Base-by-base conservation (phyloP, 2,329 filamentous ascomycete species). In the Colletotrichum somersetense region DNA sequence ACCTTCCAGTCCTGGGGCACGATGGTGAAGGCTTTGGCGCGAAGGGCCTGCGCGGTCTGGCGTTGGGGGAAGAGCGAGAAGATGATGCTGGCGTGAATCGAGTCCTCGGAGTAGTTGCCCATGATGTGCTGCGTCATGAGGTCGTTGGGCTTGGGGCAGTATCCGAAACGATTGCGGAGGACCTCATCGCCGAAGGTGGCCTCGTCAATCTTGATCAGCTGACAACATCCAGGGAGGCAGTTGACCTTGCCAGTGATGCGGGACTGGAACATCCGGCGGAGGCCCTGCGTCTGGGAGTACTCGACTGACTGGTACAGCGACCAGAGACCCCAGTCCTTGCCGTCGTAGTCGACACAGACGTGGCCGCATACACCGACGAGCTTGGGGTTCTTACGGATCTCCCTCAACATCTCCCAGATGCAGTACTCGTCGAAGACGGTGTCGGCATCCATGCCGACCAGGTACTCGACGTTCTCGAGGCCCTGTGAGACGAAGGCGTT, bases 221-320 rank as follows among this genome's bases (percentile, higher is more conserved):
- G 85, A 69, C 85, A 87, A 59, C 85, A 86, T 6, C 85, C 85
- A 0, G 85, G 84, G 2, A 85, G 79, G 73, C 84, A 86, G 48
- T 85, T 85, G 58, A 86, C 85, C 66, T 86, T 86, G 68, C 85
- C 83, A 0, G 85, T 87, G 57, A 85, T 81, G 46, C 84, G 80
- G 11, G 84, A 85, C 75, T 87, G 85, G 74, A 86, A 85, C 77
- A 86, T 83, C 12, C 85, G 82, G 1, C 84, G 81, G 57, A 86
- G 79, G 5, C 83, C 83, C 71, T 86, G 84, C 0, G 84, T 84
- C 67, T 85, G 84, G 0, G 83, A 85, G 74, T 86, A 87, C 75
- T 86, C 84, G 38, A 85, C 81, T 1, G 82, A 85, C 67, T 86
- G 84, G 65, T 85, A 86, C 38, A 87, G 76, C 0, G 81, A 83